Conservation (phyloP, 1,284 basidiomycete genomes). For the Inonotus obliquus region DNA sequence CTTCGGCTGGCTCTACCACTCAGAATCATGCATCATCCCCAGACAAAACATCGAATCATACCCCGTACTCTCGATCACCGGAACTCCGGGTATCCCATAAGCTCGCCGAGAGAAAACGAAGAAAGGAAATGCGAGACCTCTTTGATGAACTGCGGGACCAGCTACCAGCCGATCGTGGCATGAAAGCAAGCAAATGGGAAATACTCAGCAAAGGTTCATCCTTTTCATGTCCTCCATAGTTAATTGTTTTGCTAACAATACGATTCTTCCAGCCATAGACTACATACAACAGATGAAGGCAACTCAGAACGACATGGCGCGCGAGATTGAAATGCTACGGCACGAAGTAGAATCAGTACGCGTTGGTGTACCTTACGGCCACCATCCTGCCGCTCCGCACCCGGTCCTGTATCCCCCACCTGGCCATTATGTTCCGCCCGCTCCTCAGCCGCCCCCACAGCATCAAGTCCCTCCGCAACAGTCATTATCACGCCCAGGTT, state of each 20-base stretch:
- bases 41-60: slow-evolving; percentile 48
- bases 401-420: slow-evolving; percentile 44
- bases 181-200: slow-evolving; percentile 97
- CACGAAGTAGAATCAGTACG: slow-evolving; percentile 69
- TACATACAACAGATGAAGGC: slow-evolving; percentile 77
- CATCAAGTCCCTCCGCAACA: slow-evolving; percentile 38
- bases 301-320: slow-evolving; percentile 66
- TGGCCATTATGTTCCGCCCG: slow-evolving; percentile 12
- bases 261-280: slow-evolving; percentile 66
- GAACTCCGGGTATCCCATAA: slow-evolving; percentile 93
- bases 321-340: slow-evolving; percentile 74
- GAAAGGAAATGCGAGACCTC: slow-evolving; percentile 97
- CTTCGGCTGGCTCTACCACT: slow-evolving; percentile 31
- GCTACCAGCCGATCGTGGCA: slow-evolving; percentile 84
- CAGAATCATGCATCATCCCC: slow-evolving; percentile 22
- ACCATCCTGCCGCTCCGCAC: slow-evolving; percentile 42
- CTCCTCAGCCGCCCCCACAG: slow-evolving; percentile 33
- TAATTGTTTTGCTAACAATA: slow-evolving; percentile 13
- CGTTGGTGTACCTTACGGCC: slow-evolving; percentile 50
- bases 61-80: slow-evolving; percentile 90
- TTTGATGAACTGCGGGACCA: slow-evolving; percentile 93
- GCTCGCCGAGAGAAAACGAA: slow-evolving; percentile 87
- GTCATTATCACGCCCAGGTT: slow-evolving; percentile 30
- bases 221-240: slow-evolving; percentile 8
- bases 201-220: slow-evolving; percentile 82